These are phyloP conservation scores for Saksenaea oblongispora DNA, from an alignment of 371 early-diverging fungal species.

Conservation along the genomic window DNA sequence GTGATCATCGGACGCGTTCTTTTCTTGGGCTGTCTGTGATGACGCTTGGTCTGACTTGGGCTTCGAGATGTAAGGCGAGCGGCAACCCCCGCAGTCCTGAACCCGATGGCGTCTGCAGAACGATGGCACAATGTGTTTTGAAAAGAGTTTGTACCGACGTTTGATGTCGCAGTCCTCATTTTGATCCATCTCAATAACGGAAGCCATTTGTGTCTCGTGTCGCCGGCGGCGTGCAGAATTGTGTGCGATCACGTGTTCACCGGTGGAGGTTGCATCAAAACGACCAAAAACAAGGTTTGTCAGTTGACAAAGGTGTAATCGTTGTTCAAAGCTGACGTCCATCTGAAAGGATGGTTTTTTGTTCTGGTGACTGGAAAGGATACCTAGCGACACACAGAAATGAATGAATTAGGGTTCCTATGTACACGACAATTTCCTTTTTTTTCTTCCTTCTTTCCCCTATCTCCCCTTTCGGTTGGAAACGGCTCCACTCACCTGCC, in stretches of 20 bases:
- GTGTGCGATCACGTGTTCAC: slow-evolving; percentile 38
- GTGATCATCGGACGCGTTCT: slow-evolving; percentile 8
- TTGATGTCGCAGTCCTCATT: slow-evolving; percentile 21
- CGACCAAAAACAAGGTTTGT: slow-evolving; percentile 65
- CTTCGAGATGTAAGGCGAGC: slow-evolving; percentile 24
- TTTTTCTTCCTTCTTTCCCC: slow-evolving; percentile 51
- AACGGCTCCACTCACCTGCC: slow-evolving; percentile 30
- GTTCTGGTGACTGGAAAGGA: slow-evolving; percentile 55
- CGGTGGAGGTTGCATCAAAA: slow-evolving; percentile 55
- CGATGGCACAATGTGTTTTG: slow-evolving; percentile 28
- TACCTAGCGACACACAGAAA: slow-evolving; percentile 31
- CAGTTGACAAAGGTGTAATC: slow-evolving; percentile 61
- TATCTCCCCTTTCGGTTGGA: slow-evolving; percentile 29
- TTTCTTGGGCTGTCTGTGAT: slow-evolving; percentile 10
- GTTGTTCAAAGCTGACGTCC: slow-evolving; percentile 55
- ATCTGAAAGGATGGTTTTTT: slow-evolving; percentile 45
- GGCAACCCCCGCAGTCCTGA: slow-evolving; percentile 34
- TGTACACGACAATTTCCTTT: slow-evolving; percentile 31
- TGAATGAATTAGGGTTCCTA: neutral
- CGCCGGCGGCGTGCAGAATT: slow-evolving; percentile 32
- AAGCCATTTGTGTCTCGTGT: slow-evolving; percentile 31
- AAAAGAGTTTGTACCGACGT: slow-evolving; percentile 25
- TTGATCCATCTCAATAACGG: slow-evolving; percentile 18
- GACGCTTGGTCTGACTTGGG: slow-evolving; percentile 20
- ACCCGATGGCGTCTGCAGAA: slow-evolving; percentile 47